phyloP scores from a whole-genome alignment of 768 basidiomycete genomes.

The Phlebiopsis flavidoalba region DNA sequence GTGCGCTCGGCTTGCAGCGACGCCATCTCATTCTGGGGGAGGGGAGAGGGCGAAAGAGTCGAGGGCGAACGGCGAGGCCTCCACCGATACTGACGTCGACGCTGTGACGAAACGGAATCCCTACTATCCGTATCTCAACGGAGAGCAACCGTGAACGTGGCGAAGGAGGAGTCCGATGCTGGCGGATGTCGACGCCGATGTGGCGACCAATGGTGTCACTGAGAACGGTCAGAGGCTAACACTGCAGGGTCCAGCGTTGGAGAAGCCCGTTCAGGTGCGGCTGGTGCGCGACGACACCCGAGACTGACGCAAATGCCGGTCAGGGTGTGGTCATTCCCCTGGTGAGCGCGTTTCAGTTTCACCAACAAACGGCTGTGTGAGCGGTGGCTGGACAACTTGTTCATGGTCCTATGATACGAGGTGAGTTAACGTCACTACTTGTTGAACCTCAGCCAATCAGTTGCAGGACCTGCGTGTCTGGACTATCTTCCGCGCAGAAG shows the following conservation, averaged over 20 bases:
- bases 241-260: conserved; percentile 26
- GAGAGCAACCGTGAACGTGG: conserved; percentile 41
- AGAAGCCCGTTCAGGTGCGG: conserved; percentile 40
- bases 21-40: conserved; percentile 19
- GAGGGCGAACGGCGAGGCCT: conserved; percentile 7
- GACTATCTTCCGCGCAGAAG: conserved; percentile 98
- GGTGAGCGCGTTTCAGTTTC: conserved; percentile 82
- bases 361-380: conserved; percentile 96
- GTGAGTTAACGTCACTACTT: conserved; percentile 33
- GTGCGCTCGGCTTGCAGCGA: conserved; percentile 38
- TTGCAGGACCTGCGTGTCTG: conserved; percentile 88
- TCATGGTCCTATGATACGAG: conserved; percentile 98
- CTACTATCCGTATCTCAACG: conserved; percentile 54
- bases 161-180: conserved; percentile 22
- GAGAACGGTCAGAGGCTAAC: conserved; percentile 29
- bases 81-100: conserved; percentile 22
- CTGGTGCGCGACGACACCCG: conserved; percentile 21
- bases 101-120: conserved; percentile 34
- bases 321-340: conserved; percentile 7
- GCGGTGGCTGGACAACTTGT: conserved; percentile 95
- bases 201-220: conserved; percentile 32
- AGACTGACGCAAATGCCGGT: conserved; percentile 18
- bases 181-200: conserved; percentile 31
- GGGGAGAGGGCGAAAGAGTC: conserved; percentile 19
- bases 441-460: not conserved